Conservation (phyloP, 1,284 basidiomycete genomes). For the Hymenochaete sp. region DNA sequence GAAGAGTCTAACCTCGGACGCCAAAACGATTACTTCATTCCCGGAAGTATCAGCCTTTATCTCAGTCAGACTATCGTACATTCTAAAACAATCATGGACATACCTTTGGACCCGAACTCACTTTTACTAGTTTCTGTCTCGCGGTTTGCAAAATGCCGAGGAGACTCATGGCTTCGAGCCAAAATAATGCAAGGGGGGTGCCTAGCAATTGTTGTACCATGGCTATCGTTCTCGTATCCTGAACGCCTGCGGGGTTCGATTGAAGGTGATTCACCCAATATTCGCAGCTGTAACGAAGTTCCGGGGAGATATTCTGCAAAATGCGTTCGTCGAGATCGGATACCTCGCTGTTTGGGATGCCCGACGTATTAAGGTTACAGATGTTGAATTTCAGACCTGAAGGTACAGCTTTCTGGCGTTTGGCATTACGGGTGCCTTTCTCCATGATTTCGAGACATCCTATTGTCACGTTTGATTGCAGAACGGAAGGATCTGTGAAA, state of each 20-base stretch:
- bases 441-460: conserved; percentile 1
- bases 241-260: background rate
- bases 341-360: background rate
- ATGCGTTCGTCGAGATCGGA: conserved; percentile 1
- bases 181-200: background rate
- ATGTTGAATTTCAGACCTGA: conserved; percentile 41
- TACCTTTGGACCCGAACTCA: too few species aligned
- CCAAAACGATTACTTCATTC: too few species aligned
- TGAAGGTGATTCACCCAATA: background rate
- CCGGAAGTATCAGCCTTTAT: too few species aligned
- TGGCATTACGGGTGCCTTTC: too few species aligned
- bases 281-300: background rate
- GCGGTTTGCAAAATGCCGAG: background rate
- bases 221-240: background rate
- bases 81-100: too few species aligned
- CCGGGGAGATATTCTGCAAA: background rate
- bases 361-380: conserved; percentile 40
- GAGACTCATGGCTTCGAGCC: background rate
- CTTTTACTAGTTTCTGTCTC: too few species aligned
- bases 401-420: too few species aligned
- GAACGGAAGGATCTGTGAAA: background rate
- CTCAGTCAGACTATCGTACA: too few species aligned
- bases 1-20: too few species aligned
- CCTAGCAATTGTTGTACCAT: background rate
- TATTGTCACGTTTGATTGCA: background rate